Evolutionary conservation across 2,329 filamentous ascomycete species (phyloP), one percentile per base, ranked within the genome.

Genomic region (Ceratocystis huliohia): DNA sequence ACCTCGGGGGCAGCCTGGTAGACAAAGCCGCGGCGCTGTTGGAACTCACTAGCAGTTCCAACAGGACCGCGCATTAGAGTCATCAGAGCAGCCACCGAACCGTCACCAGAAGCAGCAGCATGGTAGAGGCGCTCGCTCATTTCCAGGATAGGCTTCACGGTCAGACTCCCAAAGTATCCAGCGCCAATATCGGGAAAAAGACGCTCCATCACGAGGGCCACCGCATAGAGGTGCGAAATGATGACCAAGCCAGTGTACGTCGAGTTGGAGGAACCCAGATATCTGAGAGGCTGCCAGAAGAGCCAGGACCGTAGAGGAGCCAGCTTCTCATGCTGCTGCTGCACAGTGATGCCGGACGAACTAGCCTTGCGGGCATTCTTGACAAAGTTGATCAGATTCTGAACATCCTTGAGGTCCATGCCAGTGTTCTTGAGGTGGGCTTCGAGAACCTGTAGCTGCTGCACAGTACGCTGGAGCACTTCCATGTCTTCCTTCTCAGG

Each of bases 181-280:
- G 91, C 88, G 61, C 91, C 92, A 70, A 96, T 88, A 74, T 95
- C 91, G 2, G 92, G 91, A 74, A 96, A 96, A 69, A 96, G 82
- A 17, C 91, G 89, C 76, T 96, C 92, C 76, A 97, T 84, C 48
- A 91, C 84, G 68, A 97, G 80, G 2, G 91, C 91, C 20, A 91
- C 85, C 0, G 90, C 92, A 77, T 96, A 97, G 75, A 96, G 91
- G 73, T 97, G 89, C 10, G 91, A 89, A 65, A 97, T 86, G 69
- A 95, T 86, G 64, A 96, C 81, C 70, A 96, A 81, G 1, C 91
- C 88, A 68, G 84, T 89, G 28, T 89, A 83, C 70, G 93, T 91
- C 45, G 84, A 84, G 63, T 87, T 85, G 61, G 87, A 88, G 70
- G 86, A 85, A 73, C 93, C 88, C 30, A 96, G 81, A 71, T 92